Conservation (phyloP, 2,329 filamentous ascomycete species). For the Cladorrhinum sp. region DNA sequence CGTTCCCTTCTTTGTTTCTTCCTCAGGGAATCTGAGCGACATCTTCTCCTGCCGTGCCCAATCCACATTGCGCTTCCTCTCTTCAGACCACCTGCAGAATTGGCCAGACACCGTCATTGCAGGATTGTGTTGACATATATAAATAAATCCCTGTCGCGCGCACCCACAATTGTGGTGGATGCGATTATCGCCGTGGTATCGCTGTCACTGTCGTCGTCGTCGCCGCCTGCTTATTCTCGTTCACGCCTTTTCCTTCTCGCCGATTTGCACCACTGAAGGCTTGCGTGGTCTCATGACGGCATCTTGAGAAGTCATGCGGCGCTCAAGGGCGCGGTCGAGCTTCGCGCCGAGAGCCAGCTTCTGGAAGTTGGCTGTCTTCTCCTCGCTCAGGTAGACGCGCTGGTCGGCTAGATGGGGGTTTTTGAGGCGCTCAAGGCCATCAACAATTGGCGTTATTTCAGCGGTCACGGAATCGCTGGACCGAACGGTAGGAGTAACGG, state of each 20-base stretch:
- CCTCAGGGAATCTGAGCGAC: not conserved
- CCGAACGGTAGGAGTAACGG: conserved; percentile 55
- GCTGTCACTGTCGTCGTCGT: not conserved
- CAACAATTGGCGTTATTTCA: conserved; percentile 67
- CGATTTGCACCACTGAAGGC: conserved; percentile 30
- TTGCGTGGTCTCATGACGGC: conserved; percentile 65
- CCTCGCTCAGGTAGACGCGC: conserved; percentile 72
- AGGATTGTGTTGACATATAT: too few species aligned
- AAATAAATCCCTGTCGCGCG: too few species aligned
- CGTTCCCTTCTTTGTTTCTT: not conserved
- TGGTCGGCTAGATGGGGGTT: conserved; percentile 82
- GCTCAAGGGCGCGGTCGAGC: conserved; percentile 79
- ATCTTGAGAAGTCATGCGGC: conserved; percentile 85
- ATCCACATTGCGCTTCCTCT: not conserved
- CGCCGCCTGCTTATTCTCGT: not conserved
- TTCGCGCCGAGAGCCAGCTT: conserved; percentile 89
- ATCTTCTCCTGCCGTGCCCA: not conserved
- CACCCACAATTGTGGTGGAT: not conserved
- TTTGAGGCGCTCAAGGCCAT: conserved; percentile 80
- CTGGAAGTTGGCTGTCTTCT: conserved; percentile 78
- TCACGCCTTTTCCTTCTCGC: conserved; percentile 38
- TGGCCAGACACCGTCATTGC: not conserved
- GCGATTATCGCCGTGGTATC: not conserved
- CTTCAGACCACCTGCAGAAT: not conserved
- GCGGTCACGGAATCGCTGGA: conserved; percentile 54